Conservation (phyloP, 352 stramenopile species). For the Globisporangium echinulatum region DNA sequence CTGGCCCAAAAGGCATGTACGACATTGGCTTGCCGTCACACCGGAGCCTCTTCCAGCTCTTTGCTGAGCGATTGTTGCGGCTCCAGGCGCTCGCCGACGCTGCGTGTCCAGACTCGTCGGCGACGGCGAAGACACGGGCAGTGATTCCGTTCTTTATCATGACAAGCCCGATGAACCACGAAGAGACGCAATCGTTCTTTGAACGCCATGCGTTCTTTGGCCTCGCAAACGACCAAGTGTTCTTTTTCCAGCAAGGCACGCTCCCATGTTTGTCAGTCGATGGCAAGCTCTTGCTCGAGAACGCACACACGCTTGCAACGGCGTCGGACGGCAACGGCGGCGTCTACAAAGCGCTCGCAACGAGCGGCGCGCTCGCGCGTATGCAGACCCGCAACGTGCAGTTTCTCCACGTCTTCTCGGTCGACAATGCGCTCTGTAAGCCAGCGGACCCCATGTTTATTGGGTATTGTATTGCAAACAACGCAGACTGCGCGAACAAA, state of each 20-base stretch:
- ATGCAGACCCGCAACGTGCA: slow-evolving; percentile 86
- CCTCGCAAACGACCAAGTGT: slow-evolving; percentile 79
- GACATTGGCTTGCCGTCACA: slow-evolving; percentile 89
- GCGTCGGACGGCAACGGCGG: slow-evolving; percentile 98
- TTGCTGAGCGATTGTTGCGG: slow-evolving; percentile 87
- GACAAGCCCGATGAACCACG: slow-evolving; percentile 96
- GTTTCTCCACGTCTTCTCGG: slow-evolving; percentile 95
- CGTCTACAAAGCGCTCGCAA: slow-evolving; percentile 90
- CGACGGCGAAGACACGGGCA: not conserved
- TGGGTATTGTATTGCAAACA: slow-evolving; percentile 91
- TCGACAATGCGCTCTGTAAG: slow-evolving; percentile 98
- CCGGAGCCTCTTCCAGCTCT: slow-evolving; percentile 93
- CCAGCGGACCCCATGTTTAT: slow-evolving; percentile 95
- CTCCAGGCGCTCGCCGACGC: slow-evolving; percentile 42
- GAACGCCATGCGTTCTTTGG: slow-evolving; percentile 88
- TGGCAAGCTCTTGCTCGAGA: slow-evolving; percentile 96
- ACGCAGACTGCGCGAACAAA: slow-evolving; percentile 96
- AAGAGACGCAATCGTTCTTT: slow-evolving; percentile 91
- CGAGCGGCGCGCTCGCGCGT: slow-evolving; percentile 83
- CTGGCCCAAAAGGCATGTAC: slow-evolving; percentile 94
- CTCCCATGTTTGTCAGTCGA: slow-evolving; percentile 92
- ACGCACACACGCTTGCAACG: slow-evolving; percentile 66
- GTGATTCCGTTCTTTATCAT: slow-evolving; percentile 93
- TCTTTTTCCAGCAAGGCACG: slow-evolving; percentile 96
- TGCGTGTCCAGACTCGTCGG: slow-evolving; percentile 7